Percentiles rank a stretch among this genome's conserved stretches.
phyloP scores from a whole-genome alignment of 2,329 filamentous ascomycete genomes.

The Neofusicoccum sp. region DNA sequence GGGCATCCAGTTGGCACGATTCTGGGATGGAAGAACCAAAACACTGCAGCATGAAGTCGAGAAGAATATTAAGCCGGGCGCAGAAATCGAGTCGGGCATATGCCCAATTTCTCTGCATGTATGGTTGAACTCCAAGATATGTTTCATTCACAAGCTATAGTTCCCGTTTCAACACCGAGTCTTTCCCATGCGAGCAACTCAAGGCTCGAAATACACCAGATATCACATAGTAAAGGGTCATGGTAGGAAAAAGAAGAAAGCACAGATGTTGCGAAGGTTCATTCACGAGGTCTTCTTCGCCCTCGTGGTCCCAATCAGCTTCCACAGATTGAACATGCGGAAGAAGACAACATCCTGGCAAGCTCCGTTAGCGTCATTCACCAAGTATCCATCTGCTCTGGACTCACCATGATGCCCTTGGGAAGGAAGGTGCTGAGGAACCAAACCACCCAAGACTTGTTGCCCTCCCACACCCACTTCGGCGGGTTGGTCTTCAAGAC shows the following conservation, averaged over 20 bases:
- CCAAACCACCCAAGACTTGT: conserved; percentile 49
- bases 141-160: no score
- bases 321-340: conserved; percentile 53
- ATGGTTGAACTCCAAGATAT: no score
- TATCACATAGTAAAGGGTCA: no score
- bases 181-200: no score
- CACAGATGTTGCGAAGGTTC: neutral
- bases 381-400: neutral
- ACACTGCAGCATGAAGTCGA: no score
- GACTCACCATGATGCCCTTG: conserved; percentile 35
- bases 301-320: conserved; percentile 38
- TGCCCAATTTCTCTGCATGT: no score
- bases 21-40: no score
- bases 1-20: no score
- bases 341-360: conserved; percentile 45
- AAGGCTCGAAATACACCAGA: no score
- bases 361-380: conserved; percentile 9
- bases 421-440: conserved; percentile 51
- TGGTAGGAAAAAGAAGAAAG: neutral
- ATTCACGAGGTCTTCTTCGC: conserved; percentile 31
- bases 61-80: no score
- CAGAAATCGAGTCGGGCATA: no score
- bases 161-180: no score
- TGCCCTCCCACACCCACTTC: conserved; percentile 24
- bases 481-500: conserved; percentile 42